phyloP scores from a whole-genome alignment of 2,329 filamentous ascomycete genomes.

The Leptographium radiaticola region DNA sequence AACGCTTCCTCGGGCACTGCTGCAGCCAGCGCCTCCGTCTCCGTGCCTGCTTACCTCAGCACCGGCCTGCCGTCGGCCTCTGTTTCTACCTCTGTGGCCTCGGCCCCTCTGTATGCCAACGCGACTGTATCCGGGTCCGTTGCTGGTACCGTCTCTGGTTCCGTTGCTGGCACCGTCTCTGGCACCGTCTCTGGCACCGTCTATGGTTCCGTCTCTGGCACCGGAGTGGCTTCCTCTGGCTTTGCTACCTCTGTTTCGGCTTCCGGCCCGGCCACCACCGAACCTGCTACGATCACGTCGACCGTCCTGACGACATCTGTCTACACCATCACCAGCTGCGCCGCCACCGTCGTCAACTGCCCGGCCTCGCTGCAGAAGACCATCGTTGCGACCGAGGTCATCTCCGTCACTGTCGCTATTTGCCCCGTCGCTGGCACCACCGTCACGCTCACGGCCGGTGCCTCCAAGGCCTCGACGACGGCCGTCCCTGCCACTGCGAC shows the following conservation, averaged over 20 bases:
- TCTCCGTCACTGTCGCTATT: slow-evolving; percentile 14
- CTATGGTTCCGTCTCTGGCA: not conserved
- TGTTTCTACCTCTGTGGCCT: not conserved
- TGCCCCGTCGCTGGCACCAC: slow-evolving; percentile 10
- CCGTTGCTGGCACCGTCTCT: not conserved
- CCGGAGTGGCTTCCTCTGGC: not conserved
- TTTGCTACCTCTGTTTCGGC: not conserved
- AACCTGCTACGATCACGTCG: slow-evolving; percentile 8
- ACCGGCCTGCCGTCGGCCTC: not conserved
- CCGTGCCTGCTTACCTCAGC: not conserved
- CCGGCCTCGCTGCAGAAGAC: slow-evolving; percentile 15
- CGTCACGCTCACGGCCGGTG: not conserved
- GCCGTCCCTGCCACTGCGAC: not conserved
- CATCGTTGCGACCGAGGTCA: slow-evolving; percentile 16
- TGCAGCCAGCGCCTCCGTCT: not conserved
- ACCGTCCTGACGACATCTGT: slow-evolving; percentile 14
- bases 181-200: not conserved
- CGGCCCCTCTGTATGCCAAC: not conserved
- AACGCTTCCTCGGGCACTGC: not conserved
- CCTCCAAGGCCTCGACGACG: not conserved
- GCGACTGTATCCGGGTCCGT: not conserved
- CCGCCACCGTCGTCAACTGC: slow-evolving; percentile 18
- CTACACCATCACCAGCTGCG: slow-evolving; percentile 20
- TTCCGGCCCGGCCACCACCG: not conserved
- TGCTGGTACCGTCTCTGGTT: not conserved